Base-by-base conservation (phyloP, 352 stramenopile genomes). In the Phytophthora podocarpi region DNA sequence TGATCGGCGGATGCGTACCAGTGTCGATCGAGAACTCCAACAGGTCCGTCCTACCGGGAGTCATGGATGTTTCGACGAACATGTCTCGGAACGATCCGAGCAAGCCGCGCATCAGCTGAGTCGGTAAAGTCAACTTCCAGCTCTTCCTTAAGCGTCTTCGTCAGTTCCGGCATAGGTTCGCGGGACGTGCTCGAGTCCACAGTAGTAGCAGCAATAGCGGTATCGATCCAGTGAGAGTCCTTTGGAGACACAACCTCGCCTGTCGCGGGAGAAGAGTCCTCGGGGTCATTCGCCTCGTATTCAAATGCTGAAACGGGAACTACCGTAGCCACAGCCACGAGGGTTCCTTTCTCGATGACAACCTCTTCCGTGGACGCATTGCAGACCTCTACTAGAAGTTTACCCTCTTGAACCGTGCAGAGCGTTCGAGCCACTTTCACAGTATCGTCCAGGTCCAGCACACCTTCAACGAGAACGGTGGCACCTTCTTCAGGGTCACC, bases 51-150 rank as follows among this genome's bases (percentile, higher is more conserved):
- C 20, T 11, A 4, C 47, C 47, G 4, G 32, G 47, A 11, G 12
- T n/a, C 51, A 60, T 41, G 3, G 42, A 48, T 2, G 43, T 57
- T 3, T 49, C 37, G 3, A 64, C 37, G 12, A 64, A 57, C 43
- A 55, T 41, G n/a, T 60, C 40, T 1, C 3, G 10, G 21, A 39
- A 50, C n/a, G 12, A 4, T 12, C 35, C 34, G 8, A 45, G 31
- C 0, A 59, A 5, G 5, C 21, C 49, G 3, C 28, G 26, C 40
- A 41, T 23, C 3, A 61, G 32, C 42, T 61, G 39, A 51, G 4
- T 16, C 40, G 7, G 12, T 12, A 13, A 53, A 47, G 21, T 40
- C 31, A 1, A 49, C 34, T 1, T 50, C 28, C 3, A 47, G 23
- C 10, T 45, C 18, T 12, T 55, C 32, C 8, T 15, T 2, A 2